Conservation (phyloP, 2,329 filamentous ascomycete genomes). For the Fusarium caatingaense region DNA sequence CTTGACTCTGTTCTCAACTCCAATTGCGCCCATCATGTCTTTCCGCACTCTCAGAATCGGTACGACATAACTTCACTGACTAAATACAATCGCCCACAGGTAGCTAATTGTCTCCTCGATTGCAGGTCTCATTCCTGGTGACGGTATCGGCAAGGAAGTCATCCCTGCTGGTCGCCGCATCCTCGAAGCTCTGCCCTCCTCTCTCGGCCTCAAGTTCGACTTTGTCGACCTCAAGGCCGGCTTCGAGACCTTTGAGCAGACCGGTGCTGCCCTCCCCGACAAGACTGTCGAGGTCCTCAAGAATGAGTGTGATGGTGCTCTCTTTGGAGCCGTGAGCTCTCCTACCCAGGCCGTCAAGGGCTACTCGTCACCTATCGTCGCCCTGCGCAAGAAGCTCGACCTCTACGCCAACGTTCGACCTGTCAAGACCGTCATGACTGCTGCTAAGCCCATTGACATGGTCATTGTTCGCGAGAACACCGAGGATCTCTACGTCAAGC, state of each 20-base stretch:
- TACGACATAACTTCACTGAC: slow-evolving; percentile 32
- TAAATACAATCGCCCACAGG: not conserved
- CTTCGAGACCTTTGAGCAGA: slow-evolving; percentile 92
- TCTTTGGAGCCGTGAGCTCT: slow-evolving; percentile 96
- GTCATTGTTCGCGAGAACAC: slow-evolving; percentile 99
- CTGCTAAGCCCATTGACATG: slow-evolving; percentile 82
- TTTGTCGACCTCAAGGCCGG: slow-evolving; percentile 94
- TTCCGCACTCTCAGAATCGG: slow-evolving; percentile 58
- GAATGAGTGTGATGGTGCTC: slow-evolving; percentile 91
- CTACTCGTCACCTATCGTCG: slow-evolving; percentile 97
- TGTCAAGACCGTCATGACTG: slow-evolving; percentile 82
- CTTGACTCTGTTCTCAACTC: slow-evolving; percentile 36
- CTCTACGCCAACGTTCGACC: slow-evolving; percentile 98
- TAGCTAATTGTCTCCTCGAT: slow-evolving; percentile 2
- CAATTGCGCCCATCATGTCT: slow-evolving; percentile 52
- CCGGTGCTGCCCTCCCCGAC: slow-evolving; percentile 88
- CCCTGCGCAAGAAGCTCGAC: slow-evolving; percentile 92
- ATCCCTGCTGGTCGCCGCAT: slow-evolving; percentile 93
- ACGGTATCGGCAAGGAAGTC: slow-evolving; percentile 98
- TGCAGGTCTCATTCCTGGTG: slow-evolving; percentile 92
- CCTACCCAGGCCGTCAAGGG: slow-evolving; percentile 90
- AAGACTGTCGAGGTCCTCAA: slow-evolving; percentile 90
- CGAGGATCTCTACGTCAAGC: slow-evolving; percentile 97
- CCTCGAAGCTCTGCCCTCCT: slow-evolving; percentile 91
- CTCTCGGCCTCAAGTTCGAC: slow-evolving; percentile 91